Conservation (phyloP, 257 asterid genomes). For the Nicotiana obtusifolia region DNA sequence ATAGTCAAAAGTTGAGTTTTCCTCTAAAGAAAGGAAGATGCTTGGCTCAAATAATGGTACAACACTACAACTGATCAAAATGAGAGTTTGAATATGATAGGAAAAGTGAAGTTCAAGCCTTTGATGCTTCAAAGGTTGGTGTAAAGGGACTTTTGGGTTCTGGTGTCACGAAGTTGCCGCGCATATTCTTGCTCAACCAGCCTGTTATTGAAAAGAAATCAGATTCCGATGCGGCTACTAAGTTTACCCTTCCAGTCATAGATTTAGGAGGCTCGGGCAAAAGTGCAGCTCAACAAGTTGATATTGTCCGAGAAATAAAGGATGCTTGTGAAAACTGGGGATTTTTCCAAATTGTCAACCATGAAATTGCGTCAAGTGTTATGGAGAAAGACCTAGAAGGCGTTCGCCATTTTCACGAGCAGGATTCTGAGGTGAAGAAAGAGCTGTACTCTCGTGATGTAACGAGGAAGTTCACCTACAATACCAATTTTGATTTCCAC, state of each 20-base stretch:
- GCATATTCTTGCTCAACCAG: neutral
- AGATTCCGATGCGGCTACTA: neutral
- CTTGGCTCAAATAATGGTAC: neutral
- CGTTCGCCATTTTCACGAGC: slow-evolving; percentile 20
- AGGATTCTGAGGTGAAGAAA: slow-evolving; percentile 22
- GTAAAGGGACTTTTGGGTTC: slow-evolving; percentile 22
- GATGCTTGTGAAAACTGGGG: slow-evolving; percentile 17
- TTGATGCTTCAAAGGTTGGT: slow-evolving; percentile 15
- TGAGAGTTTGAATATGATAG: neutral
- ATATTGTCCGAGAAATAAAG: neutral
- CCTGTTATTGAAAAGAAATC: neutral
- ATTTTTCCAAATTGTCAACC: slow-evolving; percentile 12
- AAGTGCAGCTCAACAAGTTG: neutral
- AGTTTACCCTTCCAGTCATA: neutral
- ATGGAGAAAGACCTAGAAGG: slow-evolving; percentile 21
- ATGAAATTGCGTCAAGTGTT: slow-evolving; percentile 11
- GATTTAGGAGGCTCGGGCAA: neutral
- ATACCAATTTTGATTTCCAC: slow-evolving; percentile 22
- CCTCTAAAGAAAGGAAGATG: neutral
- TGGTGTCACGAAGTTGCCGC: slow-evolving; percentile 10
- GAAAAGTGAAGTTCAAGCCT: slow-evolving; percentile 9
- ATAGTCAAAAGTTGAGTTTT: neutral
- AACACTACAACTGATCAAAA: neutral
- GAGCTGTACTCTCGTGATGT: slow-evolving; percentile 14
- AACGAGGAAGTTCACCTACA: neutral